Evolutionary conservation across 2,329 filamentous ascomycete species (phyloP).

Genomic region (Penicillium paneum): DNA sequence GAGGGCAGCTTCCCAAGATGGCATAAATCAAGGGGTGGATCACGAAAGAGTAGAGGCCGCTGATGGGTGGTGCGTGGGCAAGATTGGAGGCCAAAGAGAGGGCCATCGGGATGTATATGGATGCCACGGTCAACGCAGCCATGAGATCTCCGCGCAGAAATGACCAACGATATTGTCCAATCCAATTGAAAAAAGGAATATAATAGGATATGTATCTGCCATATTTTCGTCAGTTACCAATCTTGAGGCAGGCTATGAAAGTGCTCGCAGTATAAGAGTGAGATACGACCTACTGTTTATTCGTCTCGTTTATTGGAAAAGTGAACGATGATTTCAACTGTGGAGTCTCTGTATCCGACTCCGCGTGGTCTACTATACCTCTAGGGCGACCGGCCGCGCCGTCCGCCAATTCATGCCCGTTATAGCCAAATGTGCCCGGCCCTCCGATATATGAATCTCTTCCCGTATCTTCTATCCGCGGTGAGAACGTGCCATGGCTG

Average conservation of each 20-base stretch:
- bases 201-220: conserved; percentile 87
- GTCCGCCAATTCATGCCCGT: conserved; percentile 32
- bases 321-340: conserved; percentile 69
- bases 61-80: conserved; percentile 86
- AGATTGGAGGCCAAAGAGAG: conserved; percentile 90
- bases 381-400: conserved; percentile 21
- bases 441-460: conserved; percentile 43
- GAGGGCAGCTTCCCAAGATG: conserved; percentile 82
- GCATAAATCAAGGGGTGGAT: conserved; percentile 91
- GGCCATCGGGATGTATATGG: conserved; percentile 96
- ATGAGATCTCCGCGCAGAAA: conserved; percentile 84
- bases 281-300: conserved; percentile 61
- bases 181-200: conserved; percentile 86
- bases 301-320: conserved; percentile 70
- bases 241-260: neutral
- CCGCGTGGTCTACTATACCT: conserved; percentile 41
- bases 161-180: conserved; percentile 76
- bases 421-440: conserved; percentile 25
- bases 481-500: conserved; percentile 74
- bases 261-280: neutral
- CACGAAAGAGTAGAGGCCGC: conserved; percentile 90
- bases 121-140: conserved; percentile 91
- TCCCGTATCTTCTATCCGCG: conserved; percentile 57
- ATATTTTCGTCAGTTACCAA: conserved; percentile 8
- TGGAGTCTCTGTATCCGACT: conserved; percentile 59